phyloP scores from a whole-genome alignment of 176 grass and related monocot species.

The Oryza rufipogon region DNA sequence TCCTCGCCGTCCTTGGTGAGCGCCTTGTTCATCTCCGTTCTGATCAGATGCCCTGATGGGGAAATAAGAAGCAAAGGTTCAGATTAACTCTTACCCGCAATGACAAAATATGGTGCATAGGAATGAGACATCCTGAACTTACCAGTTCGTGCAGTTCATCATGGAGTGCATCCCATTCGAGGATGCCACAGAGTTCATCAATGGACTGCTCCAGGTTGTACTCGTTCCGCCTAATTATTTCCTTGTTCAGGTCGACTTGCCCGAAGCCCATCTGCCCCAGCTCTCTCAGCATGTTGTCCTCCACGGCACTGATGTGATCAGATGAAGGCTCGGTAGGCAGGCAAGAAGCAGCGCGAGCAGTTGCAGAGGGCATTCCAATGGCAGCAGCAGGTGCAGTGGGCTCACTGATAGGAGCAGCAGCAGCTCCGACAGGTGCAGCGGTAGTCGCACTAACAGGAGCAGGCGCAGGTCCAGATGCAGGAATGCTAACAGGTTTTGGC shows the following conservation, averaged over 20 bases:
- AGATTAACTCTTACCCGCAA: neutral
- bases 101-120: neutral
- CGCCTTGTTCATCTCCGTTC: constrained; percentile 46
- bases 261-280: constrained; percentile 74
- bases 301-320: constrained; percentile 30
- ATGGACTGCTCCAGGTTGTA: constrained; percentile 66
- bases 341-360: neutral
- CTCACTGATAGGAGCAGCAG: neutral
- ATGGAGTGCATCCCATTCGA: constrained; percentile 73
- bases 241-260: constrained; percentile 75
- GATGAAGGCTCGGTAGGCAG: neutral
- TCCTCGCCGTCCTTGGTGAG: constrained; percentile 43
- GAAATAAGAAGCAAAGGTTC: neutral
- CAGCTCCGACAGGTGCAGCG: no score
- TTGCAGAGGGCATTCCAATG: neutral
- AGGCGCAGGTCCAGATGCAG: constrained; percentile 12
- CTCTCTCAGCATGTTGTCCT: constrained; percentile 62
- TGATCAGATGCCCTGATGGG: constrained; percentile 58
- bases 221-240: constrained; percentile 67
- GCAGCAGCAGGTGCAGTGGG: neutral
- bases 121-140: neutral
- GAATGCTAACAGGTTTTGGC: neutral
- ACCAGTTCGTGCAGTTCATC: constrained; percentile 72
- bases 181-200: constrained; percentile 56
- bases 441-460: neutral